phyloP scores from a whole-genome alignment of 768 basidiomycete species.

The Rossbeevera mucosa region DNA sequence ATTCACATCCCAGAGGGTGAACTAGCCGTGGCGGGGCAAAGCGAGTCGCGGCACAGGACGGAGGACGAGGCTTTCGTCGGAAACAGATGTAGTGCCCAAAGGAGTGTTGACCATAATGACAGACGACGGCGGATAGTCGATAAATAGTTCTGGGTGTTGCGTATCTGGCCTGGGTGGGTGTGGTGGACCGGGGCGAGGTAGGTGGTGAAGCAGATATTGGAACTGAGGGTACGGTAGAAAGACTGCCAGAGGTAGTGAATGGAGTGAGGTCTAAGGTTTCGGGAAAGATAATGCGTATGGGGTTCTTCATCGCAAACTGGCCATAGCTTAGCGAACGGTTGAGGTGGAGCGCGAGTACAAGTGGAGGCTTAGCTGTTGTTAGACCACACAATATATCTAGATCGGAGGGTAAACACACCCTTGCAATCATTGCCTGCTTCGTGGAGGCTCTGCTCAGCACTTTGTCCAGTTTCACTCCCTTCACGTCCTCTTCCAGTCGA shows the following conservation, averaged over 20 bases:
- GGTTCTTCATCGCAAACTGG: constrained; percentile 75
- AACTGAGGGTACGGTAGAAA: constrained; percentile 63
- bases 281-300: constrained; percentile 73
- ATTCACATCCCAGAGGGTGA: constrained; percentile 44
- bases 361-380: constrained; percentile 60
- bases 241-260: constrained; percentile 76
- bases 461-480: constrained; percentile 75
- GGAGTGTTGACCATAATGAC: constrained; percentile 89
- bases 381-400: constrained; percentile 9
- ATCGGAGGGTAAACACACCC: constrained; percentile 41
- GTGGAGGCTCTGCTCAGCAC: constrained; percentile 71
- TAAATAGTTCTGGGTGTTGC: constrained; percentile 67
- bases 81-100: constrained; percentile 95
- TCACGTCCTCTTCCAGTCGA: constrained; percentile 79
- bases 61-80: constrained; percentile 69
- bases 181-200: constrained; percentile 43
- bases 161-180: constrained; percentile 53
- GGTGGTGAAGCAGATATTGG: constrained; percentile 67
- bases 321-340: constrained; percentile 88
- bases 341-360: constrained; percentile 82
- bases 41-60: constrained; percentile 36
- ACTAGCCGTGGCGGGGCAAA: constrained; percentile 35
- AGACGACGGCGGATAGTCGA: constrained; percentile 79
- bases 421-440: constrained; percentile 88
- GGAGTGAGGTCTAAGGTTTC: constrained; percentile 87